Conservation (phyloP, 192 early-diverging fungal species). For the Backusella tuberculispora region DNA sequence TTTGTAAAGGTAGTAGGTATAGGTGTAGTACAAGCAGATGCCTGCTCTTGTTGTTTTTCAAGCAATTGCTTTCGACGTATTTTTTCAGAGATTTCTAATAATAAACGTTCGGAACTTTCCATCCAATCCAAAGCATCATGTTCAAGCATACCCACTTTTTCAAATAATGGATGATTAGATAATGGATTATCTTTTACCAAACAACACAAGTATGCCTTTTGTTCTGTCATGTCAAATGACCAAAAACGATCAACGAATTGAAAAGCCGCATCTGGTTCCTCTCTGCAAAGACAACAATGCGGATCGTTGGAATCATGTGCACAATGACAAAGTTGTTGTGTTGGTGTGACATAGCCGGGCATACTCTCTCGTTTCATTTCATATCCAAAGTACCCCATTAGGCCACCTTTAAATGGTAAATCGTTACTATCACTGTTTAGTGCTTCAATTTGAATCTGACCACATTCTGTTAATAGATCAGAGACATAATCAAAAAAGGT, state of each 20-base stretch:
- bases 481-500: constrained; percentile 78
- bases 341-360: constrained; percentile 48
- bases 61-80: neutral
- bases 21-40: constrained; percentile 33
- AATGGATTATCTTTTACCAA: neutral
- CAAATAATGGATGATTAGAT: constrained; percentile 20
- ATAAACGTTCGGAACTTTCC: constrained; percentile 21
- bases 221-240: constrained; percentile 54
- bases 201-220: constrained; percentile 27
- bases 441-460: neutral
- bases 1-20: constrained; percentile 18
- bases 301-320: constrained; percentile 16
- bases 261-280: constrained; percentile 64
- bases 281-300: constrained; percentile 33
- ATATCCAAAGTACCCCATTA: constrained; percentile 92
- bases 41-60: neutral
- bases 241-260: constrained; percentile 62
- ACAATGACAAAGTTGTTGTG: constrained; percentile 45
- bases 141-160: neutral
- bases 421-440: constrained; percentile 8
- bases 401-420: constrained; percentile 75
- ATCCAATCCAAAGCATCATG: constrained; percentile 41
- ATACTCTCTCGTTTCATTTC: constrained; percentile 90
- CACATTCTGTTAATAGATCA: neutral
- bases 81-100: constrained; percentile 27